A percentile compares a stretch with the other conserved stretches of the same genome.
phyloP scores from a whole-genome alignment of 2,329 filamentous ascomycete genomes.

The Penicillium sclerotiorum region DNA sequence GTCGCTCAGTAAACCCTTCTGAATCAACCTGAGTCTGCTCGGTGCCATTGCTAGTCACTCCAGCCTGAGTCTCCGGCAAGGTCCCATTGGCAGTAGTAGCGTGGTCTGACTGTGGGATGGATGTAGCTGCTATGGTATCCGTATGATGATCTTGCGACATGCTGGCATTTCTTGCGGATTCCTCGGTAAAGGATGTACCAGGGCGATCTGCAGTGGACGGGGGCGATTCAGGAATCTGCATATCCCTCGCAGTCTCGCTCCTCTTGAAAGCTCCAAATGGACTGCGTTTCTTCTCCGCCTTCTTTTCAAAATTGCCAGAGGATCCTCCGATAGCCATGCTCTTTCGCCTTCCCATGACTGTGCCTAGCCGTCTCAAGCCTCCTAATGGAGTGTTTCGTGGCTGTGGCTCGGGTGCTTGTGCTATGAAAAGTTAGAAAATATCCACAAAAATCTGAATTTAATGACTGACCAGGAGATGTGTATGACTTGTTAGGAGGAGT shows the following conservation, averaged over 20 bases:
- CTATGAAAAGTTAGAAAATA: slow-evolving; percentile 23
- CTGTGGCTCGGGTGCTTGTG: slow-evolving; percentile 42
- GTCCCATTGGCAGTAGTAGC: slow-evolving; percentile 33
- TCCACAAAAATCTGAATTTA: neutral
- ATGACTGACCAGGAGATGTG: too few relatives aligned
- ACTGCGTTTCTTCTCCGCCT: slow-evolving; percentile 45
- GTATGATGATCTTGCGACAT: slow-evolving; percentile 30
- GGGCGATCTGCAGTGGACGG: slow-evolving; percentile 34
- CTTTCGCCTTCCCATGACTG: slow-evolving; percentile 52
- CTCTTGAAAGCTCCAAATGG: slow-evolving; percentile 48
- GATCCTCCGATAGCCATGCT: slow-evolving; percentile 40
- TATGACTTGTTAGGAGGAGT: slow-evolving; percentile 40
- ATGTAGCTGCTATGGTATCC: slow-evolving; percentile 22
- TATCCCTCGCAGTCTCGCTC: slow-evolving; percentile 41
- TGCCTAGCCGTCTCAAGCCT: slow-evolving; percentile 50
- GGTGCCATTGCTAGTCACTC: slow-evolving; percentile 25
- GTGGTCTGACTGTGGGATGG: slow-evolving; percentile 21
- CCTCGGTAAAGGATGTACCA: slow-evolving; percentile 32
- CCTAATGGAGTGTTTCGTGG: slow-evolving; percentile 47
- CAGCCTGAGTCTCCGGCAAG: slow-evolving; percentile 19
- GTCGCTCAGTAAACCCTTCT: slow-evolving; percentile 44
- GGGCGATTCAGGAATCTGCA: slow-evolving; percentile 41
- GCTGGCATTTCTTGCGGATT: slow-evolving; percentile 28
- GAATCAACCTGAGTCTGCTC: slow-evolving; percentile 38
- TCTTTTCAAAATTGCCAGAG: slow-evolving; percentile 29